Evolutionary conservation across 2,329 filamentous ascomycete species (phyloP).

Genomic region (Botrytis tulipae): DNA sequence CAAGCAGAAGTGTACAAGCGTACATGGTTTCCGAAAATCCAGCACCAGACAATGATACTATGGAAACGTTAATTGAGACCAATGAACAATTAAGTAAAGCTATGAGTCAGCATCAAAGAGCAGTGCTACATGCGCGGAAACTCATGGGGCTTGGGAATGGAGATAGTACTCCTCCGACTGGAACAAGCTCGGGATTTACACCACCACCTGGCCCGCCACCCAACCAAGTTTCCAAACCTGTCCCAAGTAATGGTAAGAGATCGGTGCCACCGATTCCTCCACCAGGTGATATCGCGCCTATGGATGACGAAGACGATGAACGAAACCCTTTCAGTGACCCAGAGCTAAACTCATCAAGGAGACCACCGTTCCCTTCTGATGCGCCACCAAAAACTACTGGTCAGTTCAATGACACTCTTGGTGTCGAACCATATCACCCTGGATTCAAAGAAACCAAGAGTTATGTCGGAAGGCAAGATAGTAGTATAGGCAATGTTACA

Average conservation of each 20-base stretch:
- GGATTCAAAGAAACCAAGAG: conserved; percentile 36
- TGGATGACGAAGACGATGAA: conserved; percentile 31
- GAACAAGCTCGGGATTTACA: conserved; percentile 27
- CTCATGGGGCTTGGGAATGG: conserved; percentile 45
- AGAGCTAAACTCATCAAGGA: conserved; percentile 15
- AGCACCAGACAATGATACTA: conserved; percentile 85
- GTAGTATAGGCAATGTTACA: conserved; percentile 27
- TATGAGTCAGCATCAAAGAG: conserved; percentile 79
- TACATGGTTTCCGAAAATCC: conserved; percentile 83
- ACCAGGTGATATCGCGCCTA: conserved; percentile 34
- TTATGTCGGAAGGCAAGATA: conserved; percentile 34
- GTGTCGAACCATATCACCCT: conserved; percentile 40
- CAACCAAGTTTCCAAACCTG: conserved; percentile 17
- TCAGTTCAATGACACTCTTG: conserved; percentile 36
- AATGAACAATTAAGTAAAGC: conserved; percentile 87
- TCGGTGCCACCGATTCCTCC: conserved; percentile 32
- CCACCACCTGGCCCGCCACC: conserved; percentile 28
- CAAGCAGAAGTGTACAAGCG: conserved; percentile 75
- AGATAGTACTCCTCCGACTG: conserved; percentile 28
- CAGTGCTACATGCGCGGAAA: conserved; percentile 64
- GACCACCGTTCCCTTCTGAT: conserved; percentile 34
- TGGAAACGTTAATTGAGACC: conserved; percentile 89
- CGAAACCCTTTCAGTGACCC: conserved; percentile 37
- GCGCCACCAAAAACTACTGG: conserved; percentile 26
- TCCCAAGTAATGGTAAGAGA: conserved; percentile 14